A percentile compares a stretch with the other conserved stretches of the same genome.
These are phyloP conservation scores for Perkinsus olseni DNA, from an alignment of 169 alveolate genomes.

Conservation along the genomic window DNA sequence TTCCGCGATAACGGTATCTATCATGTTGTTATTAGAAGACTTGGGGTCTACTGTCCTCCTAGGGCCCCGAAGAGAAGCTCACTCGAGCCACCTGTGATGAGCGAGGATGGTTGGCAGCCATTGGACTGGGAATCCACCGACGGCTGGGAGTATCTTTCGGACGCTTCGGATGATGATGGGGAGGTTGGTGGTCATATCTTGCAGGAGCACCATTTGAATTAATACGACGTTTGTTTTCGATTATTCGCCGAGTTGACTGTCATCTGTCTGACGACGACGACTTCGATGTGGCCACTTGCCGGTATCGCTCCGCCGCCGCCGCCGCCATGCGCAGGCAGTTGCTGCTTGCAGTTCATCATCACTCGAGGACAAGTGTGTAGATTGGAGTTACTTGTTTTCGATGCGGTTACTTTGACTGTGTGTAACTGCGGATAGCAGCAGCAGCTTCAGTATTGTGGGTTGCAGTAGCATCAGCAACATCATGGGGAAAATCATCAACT, in stretches of 20 bases:
- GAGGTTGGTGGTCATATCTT: not conserved
- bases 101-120: not conserved
- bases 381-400: too few relatives aligned
- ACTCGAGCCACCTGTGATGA: not conserved
- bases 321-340: too few relatives aligned
- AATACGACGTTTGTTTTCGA: not conserved
- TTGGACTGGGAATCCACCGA: not conserved
- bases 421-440: too few relatives aligned
- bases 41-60: not conserved
- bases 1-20: constrained; percentile 8
- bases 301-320: too few relatives aligned
- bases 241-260: not conserved
- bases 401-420: too few relatives aligned
- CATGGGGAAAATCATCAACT: too few relatives aligned
- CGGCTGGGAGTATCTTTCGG: not conserved
- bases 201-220: not conserved
- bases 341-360: too few relatives aligned
- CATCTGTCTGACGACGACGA: not conserved
- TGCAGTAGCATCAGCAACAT: too few relatives aligned
- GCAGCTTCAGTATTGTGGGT: too few relatives aligned
- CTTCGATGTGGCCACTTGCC: not conserved
- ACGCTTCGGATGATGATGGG: not conserved
- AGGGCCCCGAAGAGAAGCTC: not conserved
- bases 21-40: not conserved
- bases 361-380: too few relatives aligned